Evolutionary conservation across 257 asterid species (phyloP).

Genomic region (Nicotiana sylvestris): DNA sequence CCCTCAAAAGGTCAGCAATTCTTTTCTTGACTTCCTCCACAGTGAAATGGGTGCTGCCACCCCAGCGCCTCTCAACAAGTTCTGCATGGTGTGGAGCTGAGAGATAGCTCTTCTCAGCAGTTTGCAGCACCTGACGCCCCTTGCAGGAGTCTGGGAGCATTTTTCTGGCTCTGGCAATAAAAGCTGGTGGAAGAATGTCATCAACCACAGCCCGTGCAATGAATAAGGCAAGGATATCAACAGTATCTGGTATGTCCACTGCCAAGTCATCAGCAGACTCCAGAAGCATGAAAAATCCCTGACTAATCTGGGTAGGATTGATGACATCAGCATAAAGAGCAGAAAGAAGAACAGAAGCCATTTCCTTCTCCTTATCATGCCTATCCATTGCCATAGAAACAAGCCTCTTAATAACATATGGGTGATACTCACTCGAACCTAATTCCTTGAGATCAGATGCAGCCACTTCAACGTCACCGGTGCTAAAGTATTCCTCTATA

Average conservation of each 20-base stretch:
- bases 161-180: slow-evolving; percentile 69
- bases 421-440: slow-evolving; percentile 82
- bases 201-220: slow-evolving; percentile 95
- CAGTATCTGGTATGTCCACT: slow-evolving; percentile 91
- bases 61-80: slow-evolving; percentile 95
- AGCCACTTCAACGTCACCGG: slow-evolving; percentile 84
- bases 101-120: slow-evolving; percentile 89
- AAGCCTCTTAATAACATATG: slow-evolving; percentile 84
- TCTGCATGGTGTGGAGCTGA: slow-evolving; percentile 99
- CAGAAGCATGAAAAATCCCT: slow-evolving; percentile 75
- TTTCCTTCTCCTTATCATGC: slow-evolving; percentile 92
- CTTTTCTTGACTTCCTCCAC: slow-evolving; percentile 91
- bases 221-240: slow-evolving; percentile 80
- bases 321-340: slow-evolving; percentile 85
- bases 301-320: slow-evolving; percentile 66
- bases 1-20: slow-evolving; percentile 78
- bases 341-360: slow-evolving; percentile 96
- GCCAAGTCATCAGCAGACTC: slow-evolving; percentile 94
- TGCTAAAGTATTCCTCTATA: slow-evolving; percentile 82
- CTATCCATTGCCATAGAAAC: slow-evolving; percentile 97
- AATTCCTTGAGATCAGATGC: slow-evolving; percentile 84
- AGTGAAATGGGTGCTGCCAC: slow-evolving; percentile 94
- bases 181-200: slow-evolving; percentile 93
- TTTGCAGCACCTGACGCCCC: slow-evolving; percentile 74
- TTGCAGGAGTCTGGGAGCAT: slow-evolving; percentile 69